Evolutionary conservation across 768 basidiomycete species (phyloP).

Genomic region (Mycena galericulata): DNA sequence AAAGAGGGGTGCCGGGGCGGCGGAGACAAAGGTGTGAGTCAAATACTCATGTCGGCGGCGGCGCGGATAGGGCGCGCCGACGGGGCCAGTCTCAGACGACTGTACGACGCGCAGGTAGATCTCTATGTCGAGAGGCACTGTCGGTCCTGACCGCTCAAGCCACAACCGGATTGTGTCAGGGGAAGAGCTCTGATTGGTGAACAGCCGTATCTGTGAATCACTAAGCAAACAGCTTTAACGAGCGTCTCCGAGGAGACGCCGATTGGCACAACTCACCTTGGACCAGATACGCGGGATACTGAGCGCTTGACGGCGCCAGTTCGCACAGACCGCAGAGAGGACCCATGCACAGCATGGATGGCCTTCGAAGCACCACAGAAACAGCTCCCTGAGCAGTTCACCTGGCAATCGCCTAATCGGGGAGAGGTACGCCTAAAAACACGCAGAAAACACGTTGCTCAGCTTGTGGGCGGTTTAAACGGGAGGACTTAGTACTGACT

Average conservation of each 20-base stretch:
- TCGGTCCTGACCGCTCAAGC: constrained; percentile 82
- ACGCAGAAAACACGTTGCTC: constrained; percentile 32
- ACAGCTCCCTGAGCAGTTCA: constrained; percentile 81
- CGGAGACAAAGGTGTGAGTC: constrained; percentile 48
- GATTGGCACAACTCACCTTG: constrained; percentile 62
- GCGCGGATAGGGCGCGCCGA: constrained; percentile 45
- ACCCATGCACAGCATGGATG: constrained; percentile 84
- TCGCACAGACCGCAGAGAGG: constrained; percentile 72
- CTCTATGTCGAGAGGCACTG: constrained; percentile 82
- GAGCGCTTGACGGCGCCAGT: constrained; percentile 75
- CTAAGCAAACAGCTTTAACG: constrained; percentile 13
- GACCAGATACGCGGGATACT: constrained; percentile 81
- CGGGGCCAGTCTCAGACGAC: constrained; percentile 39
- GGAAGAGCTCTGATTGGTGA: constrained; percentile 76
- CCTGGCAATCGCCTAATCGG: constrained; percentile 78
- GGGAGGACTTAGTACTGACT: constrained; percentile 5
- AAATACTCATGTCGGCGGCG: constrained; percentile 46
- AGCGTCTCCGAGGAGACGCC: constrained; percentile 30
- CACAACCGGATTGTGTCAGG: constrained; percentile 86
- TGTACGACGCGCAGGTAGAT: constrained; percentile 73
- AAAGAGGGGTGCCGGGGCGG: constrained; percentile 43
- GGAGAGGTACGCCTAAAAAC: constrained; percentile 69
- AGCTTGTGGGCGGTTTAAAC: background rate
- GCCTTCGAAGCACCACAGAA: constrained; percentile 74
- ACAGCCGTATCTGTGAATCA: constrained; percentile 71